phyloP scores from a whole-genome alignment of 495 filamentous ascomycete genomes.

The Trichoderma reesei region DNA sequence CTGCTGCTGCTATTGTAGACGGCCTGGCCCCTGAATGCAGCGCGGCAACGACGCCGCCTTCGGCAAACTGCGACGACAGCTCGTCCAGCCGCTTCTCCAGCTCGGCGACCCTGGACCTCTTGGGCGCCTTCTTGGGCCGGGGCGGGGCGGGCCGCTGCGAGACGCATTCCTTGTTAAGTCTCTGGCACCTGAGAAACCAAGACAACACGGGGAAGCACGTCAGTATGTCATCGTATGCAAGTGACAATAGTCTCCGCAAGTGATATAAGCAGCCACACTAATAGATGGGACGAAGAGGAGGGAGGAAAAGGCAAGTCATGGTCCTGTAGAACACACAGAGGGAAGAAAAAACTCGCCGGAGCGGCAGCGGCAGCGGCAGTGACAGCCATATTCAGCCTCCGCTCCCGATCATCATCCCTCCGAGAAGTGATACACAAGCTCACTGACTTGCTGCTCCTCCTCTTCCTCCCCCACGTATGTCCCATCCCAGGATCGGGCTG shows the following conservation, averaged over 20 bases:
- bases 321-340: too few relatives aligned
- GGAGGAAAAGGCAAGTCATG: too few relatives aligned
- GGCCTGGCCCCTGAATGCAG: background rate
- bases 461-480: background rate
- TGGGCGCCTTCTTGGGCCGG: slow-evolving; percentile 23
- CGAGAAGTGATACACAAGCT: background rate
- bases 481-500: background rate
- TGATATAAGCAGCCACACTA: too few relatives aligned
- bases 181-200: slow-evolving; percentile 27
- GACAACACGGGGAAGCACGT: background rate
- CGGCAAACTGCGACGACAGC: slow-evolving; percentile 18
- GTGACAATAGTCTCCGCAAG: background rate
- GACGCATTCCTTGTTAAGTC: slow-evolving; percentile 22
- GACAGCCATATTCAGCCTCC: too few relatives aligned
- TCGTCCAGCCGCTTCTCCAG: slow-evolving; percentile 24
- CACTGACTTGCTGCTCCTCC: too few relatives aligned
- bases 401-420: too few relatives aligned
- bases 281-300: too few relatives aligned
- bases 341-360: too few relatives aligned
- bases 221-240: background rate
- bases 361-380: too few relatives aligned
- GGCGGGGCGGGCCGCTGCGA: slow-evolving; percentile 23
- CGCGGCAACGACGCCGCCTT: background rate
- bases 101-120: slow-evolving; percentile 23
- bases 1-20: background rate